These are phyloP conservation scores for Corrigiola litoralis DNA, from an alignment of 179 eudicot genomes.

Conservation along the genomic window DNA sequence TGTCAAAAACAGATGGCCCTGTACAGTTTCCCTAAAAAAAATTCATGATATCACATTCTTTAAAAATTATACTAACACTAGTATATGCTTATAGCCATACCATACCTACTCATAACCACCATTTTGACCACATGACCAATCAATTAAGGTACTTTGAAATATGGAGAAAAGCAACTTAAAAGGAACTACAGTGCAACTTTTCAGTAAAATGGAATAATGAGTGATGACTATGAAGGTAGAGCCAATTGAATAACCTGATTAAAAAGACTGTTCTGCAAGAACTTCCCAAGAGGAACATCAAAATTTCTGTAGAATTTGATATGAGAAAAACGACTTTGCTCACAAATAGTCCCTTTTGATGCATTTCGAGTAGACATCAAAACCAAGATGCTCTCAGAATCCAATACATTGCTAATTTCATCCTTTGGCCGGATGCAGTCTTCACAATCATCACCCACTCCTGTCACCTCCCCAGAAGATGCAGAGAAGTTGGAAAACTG, in stretches of 20 bases:
- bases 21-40: too few relatives aligned
- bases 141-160: too few relatives aligned
- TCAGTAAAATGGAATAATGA: background rate
- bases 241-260: slow-evolving; percentile 52
- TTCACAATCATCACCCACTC: slow-evolving; percentile 32
- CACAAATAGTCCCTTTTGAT: slow-evolving; percentile 61
- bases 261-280: slow-evolving; percentile 69
- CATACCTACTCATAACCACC: too few relatives aligned
- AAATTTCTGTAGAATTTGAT: slow-evolving; percentile 85
- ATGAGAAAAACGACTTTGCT: slow-evolving; percentile 79
- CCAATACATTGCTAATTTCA: slow-evolving; percentile 54
- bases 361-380: slow-evolving; percentile 74
- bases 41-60: too few relatives aligned
- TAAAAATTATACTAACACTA: too few relatives aligned
- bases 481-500: slow-evolving; percentile 6
- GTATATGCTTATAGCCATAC: too few relatives aligned
- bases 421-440: slow-evolving; percentile 42
- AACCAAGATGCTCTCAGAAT: slow-evolving; percentile 90
- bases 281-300: slow-evolving; percentile 81
- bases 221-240: background rate
- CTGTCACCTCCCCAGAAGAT: slow-evolving; percentile 25
- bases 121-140: too few relatives aligned
- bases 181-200: background rate
- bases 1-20: too few relatives aligned
- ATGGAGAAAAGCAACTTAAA: too few relatives aligned